Evolutionary conservation across 2,329 filamentous ascomycete genomes (phyloP).

Genomic region (Diaporthe vexans): DNA sequence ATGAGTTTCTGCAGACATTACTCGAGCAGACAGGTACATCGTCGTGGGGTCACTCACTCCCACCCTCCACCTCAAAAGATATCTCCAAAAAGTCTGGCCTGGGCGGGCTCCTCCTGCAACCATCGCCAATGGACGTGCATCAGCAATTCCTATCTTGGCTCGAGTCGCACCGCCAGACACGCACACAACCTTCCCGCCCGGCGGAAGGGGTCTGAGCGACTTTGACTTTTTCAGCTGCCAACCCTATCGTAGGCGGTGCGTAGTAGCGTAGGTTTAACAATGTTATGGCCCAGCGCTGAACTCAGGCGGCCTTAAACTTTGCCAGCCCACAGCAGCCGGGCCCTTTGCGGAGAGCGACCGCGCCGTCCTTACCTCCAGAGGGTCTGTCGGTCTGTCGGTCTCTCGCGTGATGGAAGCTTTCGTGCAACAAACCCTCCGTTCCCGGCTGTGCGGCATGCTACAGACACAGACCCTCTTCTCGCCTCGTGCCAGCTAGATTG

Average conservation of each 20-base stretch:
- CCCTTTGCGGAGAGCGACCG: neutral
- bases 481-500: slow-evolving; percentile 26
- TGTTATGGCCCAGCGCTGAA: slow-evolving; percentile 8
- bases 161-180: slow-evolving; percentile 4
- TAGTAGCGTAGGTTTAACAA: neutral
- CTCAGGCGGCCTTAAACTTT: slow-evolving; percentile 26
- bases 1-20: slow-evolving; percentile 17
- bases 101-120: neutral
- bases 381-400: neutral
- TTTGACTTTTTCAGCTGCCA: slow-evolving; percentile 34
- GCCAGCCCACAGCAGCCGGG: slow-evolving; percentile 4
- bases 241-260: slow-evolving; percentile 9
- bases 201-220: slow-evolving; percentile 29
- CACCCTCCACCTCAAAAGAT: neutral
- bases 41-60: slow-evolving; percentile 15
- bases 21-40: slow-evolving; percentile 10
- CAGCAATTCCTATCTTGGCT: slow-evolving; percentile 16
- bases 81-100: neutral
- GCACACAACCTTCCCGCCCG: slow-evolving; percentile 25
- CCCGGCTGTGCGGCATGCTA: slow-evolving; percentile 12
- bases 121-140: neutral
- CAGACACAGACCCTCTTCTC: slow-evolving; percentile 4
- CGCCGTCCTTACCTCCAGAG: too few species aligned
- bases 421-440: neutral
- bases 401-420: slow-evolving; percentile 15